Percentiles rank a stretch among this genome's conserved stretches.
Conservation (phyloP, 148 eudicot genomes). For the Salicornia ramosissima region DNA sequence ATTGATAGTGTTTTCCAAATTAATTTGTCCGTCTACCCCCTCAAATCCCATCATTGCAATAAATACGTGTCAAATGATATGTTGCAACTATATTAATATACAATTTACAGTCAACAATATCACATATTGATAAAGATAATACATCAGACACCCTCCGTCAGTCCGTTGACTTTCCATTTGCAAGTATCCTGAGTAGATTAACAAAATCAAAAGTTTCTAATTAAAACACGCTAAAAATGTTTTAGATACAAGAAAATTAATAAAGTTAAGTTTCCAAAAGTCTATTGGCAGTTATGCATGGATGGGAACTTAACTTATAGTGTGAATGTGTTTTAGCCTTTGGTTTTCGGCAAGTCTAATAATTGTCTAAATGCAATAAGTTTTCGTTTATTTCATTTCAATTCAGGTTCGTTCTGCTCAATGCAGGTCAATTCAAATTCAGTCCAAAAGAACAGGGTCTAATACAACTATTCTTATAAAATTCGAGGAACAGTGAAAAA, state of each 20-base stretch:
- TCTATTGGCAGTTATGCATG: neutral
- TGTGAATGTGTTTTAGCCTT: neutral
- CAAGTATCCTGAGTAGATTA: neutral
- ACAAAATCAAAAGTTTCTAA: neutral
- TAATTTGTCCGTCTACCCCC: too few relatives aligned
- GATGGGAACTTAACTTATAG: neutral
- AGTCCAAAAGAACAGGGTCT: too few relatives aligned
- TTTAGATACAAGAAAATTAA: neutral
- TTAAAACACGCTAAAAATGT: constrained; percentile 12
- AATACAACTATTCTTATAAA: too few relatives aligned
- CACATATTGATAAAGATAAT: neutral
- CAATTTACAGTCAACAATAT: neutral
- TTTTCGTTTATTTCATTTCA: too few relatives aligned
- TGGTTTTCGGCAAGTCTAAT: neutral
- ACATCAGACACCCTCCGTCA: neutral
- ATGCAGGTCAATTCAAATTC: too few relatives aligned
- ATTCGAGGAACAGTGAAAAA: too few relatives aligned
- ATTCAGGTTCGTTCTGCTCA: too few relatives aligned
- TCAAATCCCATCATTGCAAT: too few relatives aligned
- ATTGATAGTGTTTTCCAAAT: too few relatives aligned
- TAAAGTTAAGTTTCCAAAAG: neutral
- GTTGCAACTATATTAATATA: neutral
- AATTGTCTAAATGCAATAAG: too few relatives aligned
- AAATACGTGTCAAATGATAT: too few relatives aligned
- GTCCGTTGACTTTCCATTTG: constrained; percentile 5